These are phyloP conservation scores for Aeminium ludgeri DNA, from an alignment of 495 filamentous ascomycete genomes.

Conservation along the genomic window DNA sequence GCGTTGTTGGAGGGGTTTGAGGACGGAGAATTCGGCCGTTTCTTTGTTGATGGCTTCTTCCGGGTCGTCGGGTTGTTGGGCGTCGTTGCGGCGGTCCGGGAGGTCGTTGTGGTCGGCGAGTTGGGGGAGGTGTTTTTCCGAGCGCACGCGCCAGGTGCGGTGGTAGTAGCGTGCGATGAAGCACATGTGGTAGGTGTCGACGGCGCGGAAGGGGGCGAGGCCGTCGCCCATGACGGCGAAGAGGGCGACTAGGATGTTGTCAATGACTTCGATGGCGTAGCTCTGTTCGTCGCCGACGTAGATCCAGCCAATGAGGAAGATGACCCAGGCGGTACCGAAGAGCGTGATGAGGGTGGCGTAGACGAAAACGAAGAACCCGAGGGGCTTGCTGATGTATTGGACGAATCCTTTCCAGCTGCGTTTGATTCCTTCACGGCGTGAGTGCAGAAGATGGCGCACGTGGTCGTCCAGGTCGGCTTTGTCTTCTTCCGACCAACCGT, in stretches of 20 bases:
- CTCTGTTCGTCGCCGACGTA: conserved; percentile 54
- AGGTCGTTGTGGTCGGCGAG: conserved; percentile 58
- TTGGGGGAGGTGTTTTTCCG: conserved; percentile 41
- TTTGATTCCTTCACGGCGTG: conserved; percentile 56
- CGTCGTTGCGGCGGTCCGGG: conserved; percentile 22
- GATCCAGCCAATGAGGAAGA: conserved; percentile 73
- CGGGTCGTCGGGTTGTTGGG: conserved; percentile 18
- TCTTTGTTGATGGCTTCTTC: conserved; percentile 13
- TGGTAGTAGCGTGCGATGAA: conserved; percentile 52
- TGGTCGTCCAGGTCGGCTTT: conserved; percentile 60
- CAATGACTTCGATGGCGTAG: conserved; percentile 58
- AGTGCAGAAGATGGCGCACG: conserved; percentile 69
- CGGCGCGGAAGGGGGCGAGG: conserved; percentile 53
- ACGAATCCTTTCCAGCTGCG: conserved; percentile 57
- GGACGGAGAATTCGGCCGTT: conserved; percentile 39
- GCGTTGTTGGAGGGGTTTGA: conserved; percentile 43
- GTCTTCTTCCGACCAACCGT: conserved; percentile 53
- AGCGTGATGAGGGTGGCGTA: conserved; percentile 69
- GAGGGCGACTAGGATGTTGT: conserved; percentile 58
- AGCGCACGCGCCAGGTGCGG: conserved; percentile 52
- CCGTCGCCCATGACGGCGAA: conserved; percentile 67
- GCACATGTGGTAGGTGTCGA: conserved; percentile 71
- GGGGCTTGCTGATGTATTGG: conserved; percentile 52
- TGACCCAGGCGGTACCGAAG: conserved; percentile 67
- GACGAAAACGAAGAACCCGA: conserved; percentile 59